Evolutionary conservation across 2,329 filamentous ascomycete genomes (phyloP).

Genomic region (Cytospora chrysosperma): DNA sequence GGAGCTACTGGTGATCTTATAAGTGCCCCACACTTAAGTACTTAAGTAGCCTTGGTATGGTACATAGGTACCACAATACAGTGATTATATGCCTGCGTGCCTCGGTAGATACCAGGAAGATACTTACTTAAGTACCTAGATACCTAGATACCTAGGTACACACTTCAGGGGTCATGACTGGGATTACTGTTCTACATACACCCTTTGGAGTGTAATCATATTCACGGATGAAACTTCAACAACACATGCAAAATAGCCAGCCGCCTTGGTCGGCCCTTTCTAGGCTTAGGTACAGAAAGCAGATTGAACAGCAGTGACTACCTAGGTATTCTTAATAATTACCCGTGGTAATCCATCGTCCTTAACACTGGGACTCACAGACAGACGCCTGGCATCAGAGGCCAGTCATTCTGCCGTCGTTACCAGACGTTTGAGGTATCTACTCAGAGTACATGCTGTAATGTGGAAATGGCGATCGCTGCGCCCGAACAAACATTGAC

Average conservation of each 20-base stretch:
- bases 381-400: not conserved
- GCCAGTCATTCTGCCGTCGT: not conserved
- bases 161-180: no score
- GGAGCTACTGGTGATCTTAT: no score
- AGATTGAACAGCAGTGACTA: not conserved
- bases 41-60: no score
- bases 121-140: no score
- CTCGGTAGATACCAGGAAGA: no score
- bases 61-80: no score
- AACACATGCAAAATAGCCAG: not conserved
- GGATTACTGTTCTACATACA: not conserved
- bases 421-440: not conserved
- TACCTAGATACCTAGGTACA: no score
- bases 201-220: not conserved
- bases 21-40: not conserved
- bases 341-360: not conserved
- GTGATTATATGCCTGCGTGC: no score
- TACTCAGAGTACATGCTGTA: not conserved
- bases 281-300: not conserved
- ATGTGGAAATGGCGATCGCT: not conserved
- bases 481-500: not conserved
- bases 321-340: not conserved
- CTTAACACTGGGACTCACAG: not conserved
- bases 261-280: not conserved
- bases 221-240: not conserved